A percentile compares a stretch with the other conserved stretches of the same genome.
Conservation (phyloP, 1,139 yeast species). For the Insectozyma bohioensis region DNA sequence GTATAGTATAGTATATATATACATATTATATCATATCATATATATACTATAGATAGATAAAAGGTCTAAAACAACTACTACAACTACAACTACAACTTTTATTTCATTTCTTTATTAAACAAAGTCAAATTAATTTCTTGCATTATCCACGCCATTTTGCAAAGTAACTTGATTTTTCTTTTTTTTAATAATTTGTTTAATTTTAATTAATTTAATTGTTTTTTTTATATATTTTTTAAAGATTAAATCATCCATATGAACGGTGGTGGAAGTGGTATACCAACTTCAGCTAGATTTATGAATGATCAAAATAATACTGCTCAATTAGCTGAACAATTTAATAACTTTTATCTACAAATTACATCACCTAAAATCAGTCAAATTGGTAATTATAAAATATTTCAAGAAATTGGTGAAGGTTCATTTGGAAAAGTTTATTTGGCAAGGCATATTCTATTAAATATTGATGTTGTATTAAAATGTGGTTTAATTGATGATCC, state of each 20-base stretch:
- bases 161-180: no score
- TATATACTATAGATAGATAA: no score
- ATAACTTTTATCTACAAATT: constrained; percentile 57
- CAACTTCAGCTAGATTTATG: not conserved
- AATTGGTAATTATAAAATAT: constrained; percentile 75
- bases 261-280: not conserved
- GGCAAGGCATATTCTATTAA: constrained; percentile 74
- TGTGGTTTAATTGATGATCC: constrained; percentile 83
- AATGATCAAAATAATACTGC: constrained; percentile 29
- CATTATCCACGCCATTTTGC: no score
- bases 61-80: no score
- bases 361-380: constrained; percentile 53
- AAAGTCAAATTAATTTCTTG: no score
- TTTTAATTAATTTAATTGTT: no score
- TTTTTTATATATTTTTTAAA: no score
- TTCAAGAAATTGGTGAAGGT: constrained; percentile 81
- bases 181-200: no score
- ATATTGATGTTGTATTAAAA: constrained; percentile 78
- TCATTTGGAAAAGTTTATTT: constrained; percentile 90
- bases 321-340: constrained; percentile 62
- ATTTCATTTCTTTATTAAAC: no score
- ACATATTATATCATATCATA: no score
- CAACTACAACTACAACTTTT: no score
- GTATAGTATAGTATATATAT: no score
- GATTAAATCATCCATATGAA: not conserved